Evolutionary conservation across 345 rosid species (phyloP).

Genomic region (Eucalyptus marginata): DNA sequence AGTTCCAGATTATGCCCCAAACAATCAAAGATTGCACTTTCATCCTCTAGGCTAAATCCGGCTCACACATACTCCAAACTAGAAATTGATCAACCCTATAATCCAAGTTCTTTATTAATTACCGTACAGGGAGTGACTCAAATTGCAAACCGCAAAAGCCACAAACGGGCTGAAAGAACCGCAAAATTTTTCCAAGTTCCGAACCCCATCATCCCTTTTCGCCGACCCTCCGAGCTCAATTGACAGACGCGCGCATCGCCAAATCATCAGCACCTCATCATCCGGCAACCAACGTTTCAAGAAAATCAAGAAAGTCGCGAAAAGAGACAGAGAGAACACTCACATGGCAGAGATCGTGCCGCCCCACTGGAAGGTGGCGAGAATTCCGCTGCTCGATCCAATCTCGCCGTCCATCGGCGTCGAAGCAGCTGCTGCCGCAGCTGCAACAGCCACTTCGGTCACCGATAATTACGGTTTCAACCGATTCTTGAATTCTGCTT

Average conservation of each 20-base stretch:
- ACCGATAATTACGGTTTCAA: neutral
- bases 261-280: neutral
- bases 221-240: neutral
- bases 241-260: neutral
- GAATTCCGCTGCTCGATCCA: slow-evolving; percentile 1
- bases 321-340: neutral
- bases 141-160: neutral
- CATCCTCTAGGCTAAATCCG: neutral
- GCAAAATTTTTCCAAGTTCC: neutral
- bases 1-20: neutral
- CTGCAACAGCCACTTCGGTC: neutral
- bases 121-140: neutral
- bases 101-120: neutral
- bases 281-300: neutral
- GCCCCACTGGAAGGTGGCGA: slow-evolving; percentile 23
- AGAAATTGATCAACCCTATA: neutral
- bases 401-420: neutral
- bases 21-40: neutral
- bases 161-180: neutral
- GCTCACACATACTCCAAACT: neutral
- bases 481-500: neutral
- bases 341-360: slow-evolving; percentile 30
- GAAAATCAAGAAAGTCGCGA: neutral
- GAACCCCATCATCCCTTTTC: neutral
- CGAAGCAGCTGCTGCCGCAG: neutral